phyloP scores from a whole-genome alignment of 176 grass and related monocot genomes.

The Triticum urartu region DNA sequence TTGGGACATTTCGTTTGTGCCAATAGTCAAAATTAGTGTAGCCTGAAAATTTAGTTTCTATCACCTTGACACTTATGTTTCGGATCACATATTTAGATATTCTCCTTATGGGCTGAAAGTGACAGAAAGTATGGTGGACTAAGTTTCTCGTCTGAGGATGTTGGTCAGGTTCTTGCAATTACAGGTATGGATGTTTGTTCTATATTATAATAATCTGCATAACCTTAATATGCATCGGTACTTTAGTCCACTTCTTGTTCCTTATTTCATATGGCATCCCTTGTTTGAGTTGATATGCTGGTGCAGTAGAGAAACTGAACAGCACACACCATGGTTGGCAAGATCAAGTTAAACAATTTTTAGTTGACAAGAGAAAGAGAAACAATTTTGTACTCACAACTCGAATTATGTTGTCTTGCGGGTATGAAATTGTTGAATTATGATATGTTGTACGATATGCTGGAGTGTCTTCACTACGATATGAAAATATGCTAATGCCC shows the following conservation, averaged over 20 bases:
- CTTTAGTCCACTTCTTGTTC: not conserved
- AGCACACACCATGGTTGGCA: not conserved
- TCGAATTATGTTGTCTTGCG: not conserved
- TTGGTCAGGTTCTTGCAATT: slow-evolving; percentile 49
- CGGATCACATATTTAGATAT: slow-evolving; percentile 30
- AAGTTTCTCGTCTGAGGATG: slow-evolving; percentile 47
- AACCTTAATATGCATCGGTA: not conserved
- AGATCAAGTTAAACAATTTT: not conserved
- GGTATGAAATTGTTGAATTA: not conserved
- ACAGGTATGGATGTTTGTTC: slow-evolving; percentile 18
- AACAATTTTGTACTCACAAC: not conserved
- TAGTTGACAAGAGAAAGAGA: not conserved
- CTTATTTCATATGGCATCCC: not conserved
- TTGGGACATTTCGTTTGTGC: not conserved
- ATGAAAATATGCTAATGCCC: not conserved
- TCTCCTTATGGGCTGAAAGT: slow-evolving; percentile 57
- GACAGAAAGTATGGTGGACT: slow-evolving; percentile 49
- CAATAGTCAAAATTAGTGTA: not conserved
- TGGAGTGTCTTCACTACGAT: not conserved
- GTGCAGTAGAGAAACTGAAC: not conserved
- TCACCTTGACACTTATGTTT: not conserved
- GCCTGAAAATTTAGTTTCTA: not conserved
- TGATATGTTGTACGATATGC: not conserved
- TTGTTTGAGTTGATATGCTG: not conserved
- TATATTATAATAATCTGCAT: not conserved